These are phyloP conservation scores for Trebouxia sp. DNA, from an alignment of 139 green algal genomes.

Conservation along the genomic window DNA sequence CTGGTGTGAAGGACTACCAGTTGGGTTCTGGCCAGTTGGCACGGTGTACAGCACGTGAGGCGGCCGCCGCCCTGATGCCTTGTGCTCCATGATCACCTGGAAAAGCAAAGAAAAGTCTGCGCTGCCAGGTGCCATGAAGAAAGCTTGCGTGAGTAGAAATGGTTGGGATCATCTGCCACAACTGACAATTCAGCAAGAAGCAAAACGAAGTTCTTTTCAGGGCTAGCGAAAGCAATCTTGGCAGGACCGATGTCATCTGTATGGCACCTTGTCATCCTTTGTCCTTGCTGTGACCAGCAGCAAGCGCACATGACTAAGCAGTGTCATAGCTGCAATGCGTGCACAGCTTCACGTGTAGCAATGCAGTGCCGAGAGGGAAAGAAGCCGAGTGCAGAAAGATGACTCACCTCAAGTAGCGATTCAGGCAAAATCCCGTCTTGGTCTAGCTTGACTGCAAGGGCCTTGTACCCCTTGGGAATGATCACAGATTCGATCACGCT, in stretches of 20 bases:
- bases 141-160: too few relatives aligned
- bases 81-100: constrained; percentile 27
- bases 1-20: constrained; percentile 37
- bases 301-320: too few relatives aligned
- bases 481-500: constrained; percentile 65
- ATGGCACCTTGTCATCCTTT: too few relatives aligned
- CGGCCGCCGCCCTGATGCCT: background rate
- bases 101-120: constrained; percentile 8
- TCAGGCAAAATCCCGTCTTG: constrained; percentile 60
- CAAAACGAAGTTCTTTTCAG: too few relatives aligned
- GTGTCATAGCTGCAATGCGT: background rate
- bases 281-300: too few relatives aligned
- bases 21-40: constrained; percentile 78
- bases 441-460: constrained; percentile 58
- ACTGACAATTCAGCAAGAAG: too few relatives aligned
- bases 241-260: too few relatives aligned
- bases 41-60: constrained; percentile 65
- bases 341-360: background rate
- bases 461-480: constrained; percentile 50
- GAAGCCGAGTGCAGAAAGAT: too few relatives aligned
- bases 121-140: too few relatives aligned
- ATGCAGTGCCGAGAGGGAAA: background rate
- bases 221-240: too few relatives aligned
- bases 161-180: too few relatives aligned
- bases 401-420: constrained; percentile 36